These are phyloP conservation scores for barrel medic (Medicago truncatula) DNA, from an alignment of 306 rosid species.

Conservation along the genomic window DNA sequence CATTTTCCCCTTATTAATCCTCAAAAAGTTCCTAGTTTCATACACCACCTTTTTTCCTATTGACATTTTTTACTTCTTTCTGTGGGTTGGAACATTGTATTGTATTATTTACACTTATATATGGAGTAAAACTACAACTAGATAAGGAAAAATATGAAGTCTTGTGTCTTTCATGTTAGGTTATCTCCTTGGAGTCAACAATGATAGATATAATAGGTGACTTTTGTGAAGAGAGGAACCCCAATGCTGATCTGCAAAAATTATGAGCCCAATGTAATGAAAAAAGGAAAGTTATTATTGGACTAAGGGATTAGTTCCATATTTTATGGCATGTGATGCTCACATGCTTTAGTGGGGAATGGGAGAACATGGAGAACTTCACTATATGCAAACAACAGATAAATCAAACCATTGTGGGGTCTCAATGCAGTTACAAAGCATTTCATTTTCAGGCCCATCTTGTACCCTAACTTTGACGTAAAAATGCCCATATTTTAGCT, in stretches of 20 bases:
- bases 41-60: not conserved
- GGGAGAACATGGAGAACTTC: slow-evolving; percentile 54
- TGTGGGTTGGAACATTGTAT: not conserved
- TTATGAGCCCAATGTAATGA: slow-evolving; percentile 34
- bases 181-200: slow-evolving; percentile 46
- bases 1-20: too few relatives aligned
- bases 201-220: not conserved
- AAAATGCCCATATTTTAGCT: slow-evolving; percentile 1
- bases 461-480: slow-evolving; percentile 35
- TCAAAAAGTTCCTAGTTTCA: too few relatives aligned
- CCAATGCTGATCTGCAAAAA: slow-evolving; percentile 41
- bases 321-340: slow-evolving; percentile 53
- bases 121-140: slow-evolving; percentile 1
- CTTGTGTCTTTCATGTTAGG: not conserved
- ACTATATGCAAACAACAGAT: slow-evolving; percentile 43
- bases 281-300: slow-evolving; percentile 9
- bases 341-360: slow-evolving; percentile 60
- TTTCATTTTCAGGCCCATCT: slow-evolving; percentile 38
- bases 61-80: not conserved
- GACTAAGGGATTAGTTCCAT: slow-evolving; percentile 34
- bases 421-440: slow-evolving; percentile 9
- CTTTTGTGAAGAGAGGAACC: slow-evolving; percentile 35
- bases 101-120: not conserved
- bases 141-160: not conserved
- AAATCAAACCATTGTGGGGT: slow-evolving; percentile 43